Evolutionary conservation across 352 stramenopile species (phyloP).

Genomic region (Phytophthora vignae): DNA sequence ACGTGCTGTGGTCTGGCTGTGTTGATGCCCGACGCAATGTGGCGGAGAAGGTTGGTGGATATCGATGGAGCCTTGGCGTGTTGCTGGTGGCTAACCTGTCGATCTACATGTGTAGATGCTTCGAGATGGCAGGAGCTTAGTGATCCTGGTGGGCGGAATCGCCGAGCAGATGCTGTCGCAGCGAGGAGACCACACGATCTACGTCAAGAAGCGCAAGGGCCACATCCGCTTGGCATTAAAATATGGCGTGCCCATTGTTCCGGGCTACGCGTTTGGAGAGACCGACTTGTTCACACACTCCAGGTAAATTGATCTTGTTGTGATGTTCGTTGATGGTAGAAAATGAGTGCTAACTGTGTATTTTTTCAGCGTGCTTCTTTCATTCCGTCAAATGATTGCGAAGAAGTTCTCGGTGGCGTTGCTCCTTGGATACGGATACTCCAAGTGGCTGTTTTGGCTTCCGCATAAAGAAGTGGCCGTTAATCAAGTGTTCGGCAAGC

Average conservation of each 20-base stretch:
- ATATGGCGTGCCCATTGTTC: slow-evolving; percentile 79
- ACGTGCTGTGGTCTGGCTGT: slow-evolving; percentile 78
- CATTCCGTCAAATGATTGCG: slow-evolving; percentile 74
- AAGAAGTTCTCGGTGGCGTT: slow-evolving; percentile 75
- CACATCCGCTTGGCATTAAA: slow-evolving; percentile 81
- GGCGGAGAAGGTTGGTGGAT: slow-evolving; percentile 54
- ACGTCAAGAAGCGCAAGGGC: slow-evolving; percentile 86
- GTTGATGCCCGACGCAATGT: slow-evolving; percentile 75
- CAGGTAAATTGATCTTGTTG: slow-evolving; percentile 38
- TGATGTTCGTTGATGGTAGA: not conserved
- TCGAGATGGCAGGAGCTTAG: slow-evolving; percentile 72
- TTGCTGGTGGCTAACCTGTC: slow-evolving; percentile 2
- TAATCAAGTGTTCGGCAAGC: slow-evolving; percentile 80
- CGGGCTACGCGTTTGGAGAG: slow-evolving; percentile 84
- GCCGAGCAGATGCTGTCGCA: slow-evolving; percentile 86
- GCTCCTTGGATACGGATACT: slow-evolving; percentile 65
- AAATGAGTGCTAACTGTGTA: not conserved
- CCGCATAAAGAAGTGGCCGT: slow-evolving; percentile 66
- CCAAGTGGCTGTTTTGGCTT: slow-evolving; percentile 62
- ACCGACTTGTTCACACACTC: slow-evolving; percentile 88
- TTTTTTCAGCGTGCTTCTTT: slow-evolving; percentile 55
- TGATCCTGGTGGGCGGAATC: slow-evolving; percentile 85
- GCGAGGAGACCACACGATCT: slow-evolving; percentile 75
- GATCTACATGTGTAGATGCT: slow-evolving; percentile 45
- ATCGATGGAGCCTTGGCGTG: not conserved